Evolutionary conservation across 225 moss, liverwort and hornwort species (phyloP).

Genomic region (Anthoceros angustus): DNA sequence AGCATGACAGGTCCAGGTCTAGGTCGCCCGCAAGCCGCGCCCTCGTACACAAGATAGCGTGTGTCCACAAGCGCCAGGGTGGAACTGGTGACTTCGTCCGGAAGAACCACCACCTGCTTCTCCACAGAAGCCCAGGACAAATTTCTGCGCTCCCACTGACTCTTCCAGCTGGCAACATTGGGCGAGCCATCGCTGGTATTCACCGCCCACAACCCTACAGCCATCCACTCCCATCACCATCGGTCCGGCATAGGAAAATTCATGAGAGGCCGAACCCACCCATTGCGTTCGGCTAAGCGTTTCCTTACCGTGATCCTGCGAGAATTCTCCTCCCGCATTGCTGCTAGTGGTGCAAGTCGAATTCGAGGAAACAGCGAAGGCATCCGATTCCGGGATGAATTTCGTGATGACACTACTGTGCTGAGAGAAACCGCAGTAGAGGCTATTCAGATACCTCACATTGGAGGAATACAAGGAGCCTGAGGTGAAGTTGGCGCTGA

Average conservation of each 20-base stretch:
- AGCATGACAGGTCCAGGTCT: background rate
- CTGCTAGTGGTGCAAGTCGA: background rate
- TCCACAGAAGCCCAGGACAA: background rate
- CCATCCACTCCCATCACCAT: background rate
- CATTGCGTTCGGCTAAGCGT: too few species aligned
- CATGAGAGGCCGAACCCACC: background rate
- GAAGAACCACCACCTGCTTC: background rate
- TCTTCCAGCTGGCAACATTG: conserved; percentile 1
- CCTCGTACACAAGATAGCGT: background rate
- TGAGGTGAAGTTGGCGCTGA: background rate
- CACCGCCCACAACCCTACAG: background rate
- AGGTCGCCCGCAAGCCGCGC: background rate
- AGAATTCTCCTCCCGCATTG: background rate
- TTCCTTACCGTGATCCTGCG: background rate
- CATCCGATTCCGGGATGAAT: background rate
- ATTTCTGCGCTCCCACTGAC: background rate
- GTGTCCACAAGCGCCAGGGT: background rate
- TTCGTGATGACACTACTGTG: background rate
- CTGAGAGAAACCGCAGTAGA: background rate
- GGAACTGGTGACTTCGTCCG: background rate
- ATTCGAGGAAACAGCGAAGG: background rate
- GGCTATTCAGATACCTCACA: background rate
- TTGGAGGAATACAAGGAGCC: background rate
- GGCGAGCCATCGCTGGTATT: background rate
- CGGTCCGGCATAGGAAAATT: background rate